These are phyloP conservation scores for Agaricales sp. DNA, from an alignment of 1,284 basidiomycete genomes.

Conservation along the genomic window DNA sequence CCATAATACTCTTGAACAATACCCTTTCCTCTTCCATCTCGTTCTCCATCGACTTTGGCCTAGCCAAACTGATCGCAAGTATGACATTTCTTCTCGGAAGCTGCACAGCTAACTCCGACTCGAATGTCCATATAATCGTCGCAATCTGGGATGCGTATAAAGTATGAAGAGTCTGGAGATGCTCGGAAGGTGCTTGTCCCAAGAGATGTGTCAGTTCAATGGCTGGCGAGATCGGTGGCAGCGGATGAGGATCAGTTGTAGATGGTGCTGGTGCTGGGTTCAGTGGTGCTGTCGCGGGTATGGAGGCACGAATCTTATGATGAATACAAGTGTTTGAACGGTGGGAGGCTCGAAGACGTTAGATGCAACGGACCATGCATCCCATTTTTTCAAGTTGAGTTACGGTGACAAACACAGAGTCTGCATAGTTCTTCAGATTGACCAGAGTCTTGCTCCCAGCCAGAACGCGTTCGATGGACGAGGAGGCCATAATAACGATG, in stretches of 20 bases:
- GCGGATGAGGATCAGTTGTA: conserved; percentile 24
- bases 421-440: conserved; percentile 67
- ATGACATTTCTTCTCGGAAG: conserved; percentile 43
- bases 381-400: conserved; percentile 87
- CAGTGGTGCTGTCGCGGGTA: conserved; percentile 61
- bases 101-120: conserved; percentile 28
- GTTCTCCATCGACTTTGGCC: conserved; percentile 21
- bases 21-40: conserved; percentile 38
- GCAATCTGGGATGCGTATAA: conserved; percentile 83
- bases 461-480: conserved; percentile 32
- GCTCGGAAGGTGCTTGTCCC: conserved; percentile 56
- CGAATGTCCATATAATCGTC: conserved; percentile 66
- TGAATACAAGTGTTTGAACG: conserved; percentile 8
- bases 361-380: conserved; percentile 47
- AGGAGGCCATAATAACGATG: not conserved
- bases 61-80: conserved; percentile 57
- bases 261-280: conserved; percentile 28
- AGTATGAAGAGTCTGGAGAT: conserved; percentile 63
- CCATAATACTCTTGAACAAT: conserved; percentile 61
- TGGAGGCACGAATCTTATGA: conserved; percentile 68
- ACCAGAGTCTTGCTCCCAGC: conserved; percentile 61
- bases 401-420: conserved; percentile 72
- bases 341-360: conserved; percentile 6
- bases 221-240: conserved; percentile 65
- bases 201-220: conserved; percentile 70